Percentiles rank a stretch among this genome's conserved stretches.
Evolutionary conservation across 2,329 filamentous ascomycete genomes (phyloP).

Genomic region (Cytospora mali): DNA sequence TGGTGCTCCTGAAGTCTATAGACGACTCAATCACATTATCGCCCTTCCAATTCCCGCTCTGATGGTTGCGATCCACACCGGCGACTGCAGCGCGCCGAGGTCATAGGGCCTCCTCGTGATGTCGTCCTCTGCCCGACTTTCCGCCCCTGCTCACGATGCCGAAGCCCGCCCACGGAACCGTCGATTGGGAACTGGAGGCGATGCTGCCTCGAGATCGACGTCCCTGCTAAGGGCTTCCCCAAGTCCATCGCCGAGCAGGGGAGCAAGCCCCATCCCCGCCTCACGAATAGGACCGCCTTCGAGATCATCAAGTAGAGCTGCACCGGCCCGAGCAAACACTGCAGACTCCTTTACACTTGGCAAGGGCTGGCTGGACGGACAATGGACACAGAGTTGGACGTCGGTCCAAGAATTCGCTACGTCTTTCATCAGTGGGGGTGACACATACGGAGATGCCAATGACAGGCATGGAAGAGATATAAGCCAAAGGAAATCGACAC

Average conservation of each 20-base stretch:
- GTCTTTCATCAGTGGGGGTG: constrained; percentile 42
- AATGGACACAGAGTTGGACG: constrained; percentile 57
- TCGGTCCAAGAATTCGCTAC: constrained; percentile 58
- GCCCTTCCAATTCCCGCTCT: constrained; percentile 28
- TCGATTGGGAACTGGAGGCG: constrained; percentile 42
- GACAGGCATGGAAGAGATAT: constrained; percentile 36
- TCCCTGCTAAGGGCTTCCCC: constrained; percentile 34
- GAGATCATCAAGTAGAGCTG: constrained; percentile 28
- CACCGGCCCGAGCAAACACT: constrained; percentile 13
- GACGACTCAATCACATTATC: constrained; percentile 3
- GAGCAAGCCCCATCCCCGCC: constrained; percentile 52
- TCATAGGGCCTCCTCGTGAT: constrained; percentile 36
- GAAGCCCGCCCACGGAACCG: constrained; percentile 56
- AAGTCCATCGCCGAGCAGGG: constrained; percentile 40
- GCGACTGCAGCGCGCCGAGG: constrained; percentile 35
- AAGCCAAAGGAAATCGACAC: constrained; percentile 37
- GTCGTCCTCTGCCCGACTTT: constrained; percentile 49
- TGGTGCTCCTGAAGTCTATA: not conserved
- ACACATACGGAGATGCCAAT: constrained; percentile 40
- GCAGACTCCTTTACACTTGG: constrained; percentile 34
- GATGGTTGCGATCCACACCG: constrained; percentile 32
- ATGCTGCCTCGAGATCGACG: constrained; percentile 35
- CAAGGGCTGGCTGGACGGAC: constrained; percentile 51
- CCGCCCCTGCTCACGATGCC: constrained; percentile 45
- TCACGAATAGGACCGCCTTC: constrained; percentile 41